Evolutionary conservation across 768 basidiomycete genomes (phyloP).

Genomic region (Floccularia luteovirens): DNA sequence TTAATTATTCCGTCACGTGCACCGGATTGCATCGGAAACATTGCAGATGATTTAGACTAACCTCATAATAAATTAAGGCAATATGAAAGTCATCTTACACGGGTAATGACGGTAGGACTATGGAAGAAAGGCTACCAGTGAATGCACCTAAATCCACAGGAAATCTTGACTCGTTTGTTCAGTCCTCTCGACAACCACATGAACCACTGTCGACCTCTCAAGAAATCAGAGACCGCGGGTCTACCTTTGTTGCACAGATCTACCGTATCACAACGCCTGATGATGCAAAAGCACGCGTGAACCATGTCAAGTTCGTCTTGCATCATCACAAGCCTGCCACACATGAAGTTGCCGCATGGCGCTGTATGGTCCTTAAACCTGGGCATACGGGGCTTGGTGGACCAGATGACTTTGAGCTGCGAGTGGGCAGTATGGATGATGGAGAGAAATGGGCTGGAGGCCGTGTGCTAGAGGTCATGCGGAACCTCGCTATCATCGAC

Average conservation of each 20-base stretch:
- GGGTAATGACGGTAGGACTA: too few species aligned
- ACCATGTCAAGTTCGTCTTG: conserved; percentile 47
- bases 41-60: too few species aligned
- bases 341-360: conserved; percentile 74
- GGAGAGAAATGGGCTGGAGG: conserved; percentile 69
- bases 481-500: conserved; percentile 62
- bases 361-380: conserved; percentile 64
- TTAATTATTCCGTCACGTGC: too few species aligned
- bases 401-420: conserved; percentile 70
- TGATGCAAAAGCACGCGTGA: conserved; percentile 41
- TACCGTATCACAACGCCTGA: conserved; percentile 44
- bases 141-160: conserved; percentile 6
- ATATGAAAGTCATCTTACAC: too few species aligned
- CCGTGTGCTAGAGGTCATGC: conserved; percentile 60
- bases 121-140: too few species aligned
- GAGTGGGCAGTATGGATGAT: conserved; percentile 62
- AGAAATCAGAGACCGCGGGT: conserved; percentile 70
- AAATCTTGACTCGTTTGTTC: conserved; percentile 48
- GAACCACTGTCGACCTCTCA: conserved; percentile 51
- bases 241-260: conserved; percentile 61
- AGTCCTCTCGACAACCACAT: conserved; percentile 33
- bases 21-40: too few species aligned
- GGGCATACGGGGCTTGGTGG: conserved; percentile 61
- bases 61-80: too few species aligned
- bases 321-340: conserved; percentile 53